Evolutionary conservation across 495 filamentous ascomycete species (phyloP), one percentile per base, ranked within the genome.

Genomic region (Aspergillus bridgeri): DNA sequence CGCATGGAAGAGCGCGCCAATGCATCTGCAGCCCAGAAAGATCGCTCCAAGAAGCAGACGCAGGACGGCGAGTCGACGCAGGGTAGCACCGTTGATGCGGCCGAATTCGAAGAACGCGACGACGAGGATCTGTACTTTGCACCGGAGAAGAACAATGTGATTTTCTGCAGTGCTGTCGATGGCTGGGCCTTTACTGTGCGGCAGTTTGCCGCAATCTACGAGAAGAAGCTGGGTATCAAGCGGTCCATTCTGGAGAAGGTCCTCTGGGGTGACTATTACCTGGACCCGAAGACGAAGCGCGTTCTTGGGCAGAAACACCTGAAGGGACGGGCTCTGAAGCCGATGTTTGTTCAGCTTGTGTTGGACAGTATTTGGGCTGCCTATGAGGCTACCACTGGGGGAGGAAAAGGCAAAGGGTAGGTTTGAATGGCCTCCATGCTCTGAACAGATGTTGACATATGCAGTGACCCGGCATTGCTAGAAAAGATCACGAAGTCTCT

Each of bases 111-210:
- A 68, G 94, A 97, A 66, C 87, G 85, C 63, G 94, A 98, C 65
- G 94, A 99, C 68, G 94, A 98, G 64, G 92, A 96, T 68, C 83
- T 99, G 33, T 99, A 99, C 69, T 99, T 99, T 75, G 90, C 92
- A 8, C 94, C 94, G 0, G 95, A 98, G 69, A 96, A 93, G 65
- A 94, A 96, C 62, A 99, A 99, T 66, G 94, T 99, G 68, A 97
- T 99, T 57, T 99, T 99, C 64, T 90, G 91, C 76, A 96, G 92
- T 66, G 94, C 94, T 24, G 87, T 96, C 50, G 94, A 99, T 66
- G 94, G 95, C 38, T 99, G 94, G 94, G 94, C 94, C 2, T 99
- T 98, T 61, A 99, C 94, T 0, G 83, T 96, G 19, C 84, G 90
- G 33, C 94, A 99, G 67, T 99, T 99, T 69, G 94, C 94, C 7